Base-by-base conservation (phyloP, 2,329 filamentous ascomycete genomes). In the Penicillium hesseltinei region DNA sequence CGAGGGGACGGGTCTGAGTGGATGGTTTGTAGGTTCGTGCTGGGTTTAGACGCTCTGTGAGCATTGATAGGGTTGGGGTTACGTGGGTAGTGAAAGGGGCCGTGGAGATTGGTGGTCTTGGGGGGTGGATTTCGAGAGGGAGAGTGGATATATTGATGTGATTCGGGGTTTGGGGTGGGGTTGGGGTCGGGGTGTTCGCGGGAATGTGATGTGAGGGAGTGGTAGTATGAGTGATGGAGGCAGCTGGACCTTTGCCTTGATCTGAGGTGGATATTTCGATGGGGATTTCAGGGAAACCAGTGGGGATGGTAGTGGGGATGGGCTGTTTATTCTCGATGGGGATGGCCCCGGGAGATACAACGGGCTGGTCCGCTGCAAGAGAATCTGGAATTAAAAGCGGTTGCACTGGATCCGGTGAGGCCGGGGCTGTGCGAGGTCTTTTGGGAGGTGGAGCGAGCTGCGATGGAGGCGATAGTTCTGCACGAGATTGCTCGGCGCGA, bases 11-110 rank as follows among this genome's bases (percentile, higher is more conserved):
- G 1, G 75, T 74, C 51, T 83, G 78, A 1, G 73, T 61, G 5
- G 66, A 62, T 0, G 87, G 86, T 5, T 72, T 77, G 71, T 84
- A 90, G 4, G 82, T 80, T 2, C 77, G 78, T 0, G 74, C 62
- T 4, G 86, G 74, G 17, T 82, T 78, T 27, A 84, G 75, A n/a
- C 82, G 78, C 0, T 74, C 70, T 2, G 80, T 80, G 1, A 91
- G 76, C 62, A 81, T 78, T 9, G 75, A 66, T 19, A 89, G 77
- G 3, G 79, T 76, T 11, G 75, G 72, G 0, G 88, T 88, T 40
- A 90, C 71, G 42, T 90, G 76, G 35, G 81, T 80, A 58, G 59
- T 69, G 48, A 89, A 72, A 2, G 73, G 65, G 2, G 57, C 62
- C 17, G 75, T 71, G 4, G 80, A 81, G 1, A 81, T 76, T 4